Percentiles rank a stretch among this genome's conserved stretches.
Conservation (phyloP, 768 basidiomycete species). For the Tulasnella sp. region DNA sequence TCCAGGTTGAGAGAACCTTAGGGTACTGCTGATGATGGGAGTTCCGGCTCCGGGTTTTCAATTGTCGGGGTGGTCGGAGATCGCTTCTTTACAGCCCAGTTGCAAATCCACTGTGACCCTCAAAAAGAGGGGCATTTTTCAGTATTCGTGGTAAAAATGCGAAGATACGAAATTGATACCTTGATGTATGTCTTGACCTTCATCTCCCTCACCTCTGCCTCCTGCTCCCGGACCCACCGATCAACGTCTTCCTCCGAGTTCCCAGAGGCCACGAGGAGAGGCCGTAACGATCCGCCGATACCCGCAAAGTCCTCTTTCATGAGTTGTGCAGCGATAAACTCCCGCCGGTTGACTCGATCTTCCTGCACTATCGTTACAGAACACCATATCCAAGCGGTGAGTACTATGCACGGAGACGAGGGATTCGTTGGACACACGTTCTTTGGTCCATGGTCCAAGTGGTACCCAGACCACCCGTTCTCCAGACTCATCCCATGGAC, state of each 20-base stretch:
- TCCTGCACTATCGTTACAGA: background rate
- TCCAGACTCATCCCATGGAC: background rate
- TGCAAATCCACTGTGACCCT: background rate
- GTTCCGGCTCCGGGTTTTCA: too few relatives aligned
- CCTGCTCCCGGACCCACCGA: background rate
- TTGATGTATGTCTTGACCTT: background rate
- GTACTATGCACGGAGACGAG: background rate
- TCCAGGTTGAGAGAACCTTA: too few relatives aligned
- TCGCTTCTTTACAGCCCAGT: background rate
- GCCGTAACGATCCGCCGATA: background rate
- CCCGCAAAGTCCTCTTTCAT: background rate
- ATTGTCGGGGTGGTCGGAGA: background rate
- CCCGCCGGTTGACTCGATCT: background rate
- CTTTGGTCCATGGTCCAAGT: background rate
- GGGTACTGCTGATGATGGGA: too few relatives aligned
- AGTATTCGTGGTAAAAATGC: too few relatives aligned
- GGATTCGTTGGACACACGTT: background rate
- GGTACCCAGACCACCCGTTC: background rate
- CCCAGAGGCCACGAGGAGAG: constrained; percentile 8
- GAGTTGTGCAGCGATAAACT: background rate
- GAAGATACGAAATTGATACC: background rate
- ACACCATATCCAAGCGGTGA: background rate
- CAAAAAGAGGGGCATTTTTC: background rate
- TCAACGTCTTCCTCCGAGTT: constrained; percentile 11
- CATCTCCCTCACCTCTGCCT: background rate